Base-by-base conservation (phyloP, 208 protist species). In the Leishmania tropica region DNA sequence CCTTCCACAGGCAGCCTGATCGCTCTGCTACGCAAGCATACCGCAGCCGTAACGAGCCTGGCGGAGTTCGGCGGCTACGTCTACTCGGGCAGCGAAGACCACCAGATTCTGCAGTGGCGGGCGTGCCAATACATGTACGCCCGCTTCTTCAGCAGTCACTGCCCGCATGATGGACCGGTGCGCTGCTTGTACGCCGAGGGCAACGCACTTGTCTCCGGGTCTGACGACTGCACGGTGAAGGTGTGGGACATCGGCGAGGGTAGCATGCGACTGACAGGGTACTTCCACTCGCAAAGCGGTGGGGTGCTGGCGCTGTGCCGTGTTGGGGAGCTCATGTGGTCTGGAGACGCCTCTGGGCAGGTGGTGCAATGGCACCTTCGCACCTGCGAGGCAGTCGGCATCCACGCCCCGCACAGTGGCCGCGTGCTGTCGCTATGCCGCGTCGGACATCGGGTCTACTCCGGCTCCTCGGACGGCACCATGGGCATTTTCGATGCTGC, bases 221-320 rank as follows among this genome's bases (percentile, higher is more conserved):
- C 88, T 11, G 91, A 92, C 58, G 95, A 98, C 85, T 81, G 89
- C 79, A 95, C 90, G 3, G 93, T 98, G 68, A 90, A 92, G 67
- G 93, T 97, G 58, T 98, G 95, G 94, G 92, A 97, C 79, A 89
- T 90, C 37, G 92, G 90, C 21, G 90, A 89, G 24, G 93, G 92
- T 8, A 74, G 85, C 37, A 85, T 89, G 75, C 86, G 94, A 73
- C 84, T 95, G 24, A 93, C 88, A 10, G 92, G 92, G 28, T 91
- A 94, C 89, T 95, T 96, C 75, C 94, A 97, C 83, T 88, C 89
- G 54, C 76, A 79, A 78, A 88, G 80, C 56, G 85, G 83, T 28
- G 92, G 93, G 47, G 92, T 97, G 1, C 85, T 87, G 45, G 86
- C 92, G 10, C 81, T 97, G 64, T 93, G 89, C 71, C 93, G 93